Evolutionary conservation across 2,329 filamentous ascomycete genomes (phyloP), one percentile per base, ranked within the genome.

Genomic region (Alternaria tenuissima): DNA sequence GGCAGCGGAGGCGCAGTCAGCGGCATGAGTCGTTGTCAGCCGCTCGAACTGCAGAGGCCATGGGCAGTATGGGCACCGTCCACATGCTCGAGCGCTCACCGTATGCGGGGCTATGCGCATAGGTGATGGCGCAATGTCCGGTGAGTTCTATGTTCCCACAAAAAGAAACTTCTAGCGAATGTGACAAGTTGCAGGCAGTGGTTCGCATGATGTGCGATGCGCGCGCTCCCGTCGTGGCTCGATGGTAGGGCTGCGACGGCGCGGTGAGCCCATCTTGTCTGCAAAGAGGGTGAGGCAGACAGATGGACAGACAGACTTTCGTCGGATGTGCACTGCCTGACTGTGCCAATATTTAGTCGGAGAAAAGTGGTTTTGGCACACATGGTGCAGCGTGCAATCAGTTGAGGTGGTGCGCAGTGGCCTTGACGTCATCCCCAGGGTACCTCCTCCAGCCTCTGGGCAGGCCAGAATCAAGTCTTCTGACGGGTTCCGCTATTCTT

Each of bases 101-200:
- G 63, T 47, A 55, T 60, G 61, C 57, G 63, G 61, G 65, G 65
- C 64, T 60, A 59, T 66, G 65, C 62, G 44, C 24, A 49, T 36
- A 52, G 16, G 38, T 18, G 41, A 43, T 59, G 52, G 56, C 59
- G 63, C 61, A 46, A 55, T 51, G 55, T 58, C 57, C 61, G 65
- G 63, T 64, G 55, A 64, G 56, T 18, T 38, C 30, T 49, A 28
- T 11, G n/a, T 34, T 55, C 30, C 57, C 53, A 55, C 39, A 52
- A 47, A 59, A 53, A 58, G 53, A 57, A 52, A 48, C 47, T 51
- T 56, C 30, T 53, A 52, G 48, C 42, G 52, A 52, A 43, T 57
- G 58, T 43, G 55, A 43, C 56, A 53, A 53, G 52, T 36, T 59
- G 42, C 46, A 55, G 61, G 55, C 18, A 62, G 52, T 58, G 41